Percentiles rank a stretch among this genome's conserved stretches.
Evolutionary conservation across 2,329 filamentous ascomycete species (phyloP).

Genomic region (Reticulascus tulasneorum): DNA sequence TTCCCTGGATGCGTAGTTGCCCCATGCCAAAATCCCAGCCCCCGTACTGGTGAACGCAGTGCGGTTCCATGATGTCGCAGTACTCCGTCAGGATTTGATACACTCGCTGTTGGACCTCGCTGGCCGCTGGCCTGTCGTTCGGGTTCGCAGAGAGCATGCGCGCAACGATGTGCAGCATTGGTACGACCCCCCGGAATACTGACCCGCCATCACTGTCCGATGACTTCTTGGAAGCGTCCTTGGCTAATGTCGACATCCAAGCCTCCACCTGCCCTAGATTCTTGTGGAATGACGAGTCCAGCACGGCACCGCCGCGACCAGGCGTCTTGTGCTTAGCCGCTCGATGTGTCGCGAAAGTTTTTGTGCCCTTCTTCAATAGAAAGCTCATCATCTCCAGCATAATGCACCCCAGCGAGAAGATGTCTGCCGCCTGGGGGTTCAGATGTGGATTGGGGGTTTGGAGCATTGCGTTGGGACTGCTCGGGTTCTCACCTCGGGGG

Average conservation of each 20-base stretch:
- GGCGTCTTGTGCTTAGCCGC: conserved; percentile 59
- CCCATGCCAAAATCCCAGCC: conserved; percentile 26
- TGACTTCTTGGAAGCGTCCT: conserved; percentile 50
- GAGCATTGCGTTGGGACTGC: conserved; percentile 28
- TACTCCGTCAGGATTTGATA: conserved; percentile 48
- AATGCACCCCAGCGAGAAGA: conserved; percentile 71
- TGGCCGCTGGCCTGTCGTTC: conserved; percentile 47
- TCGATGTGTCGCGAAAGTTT: conserved; percentile 64
- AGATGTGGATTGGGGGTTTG: conserved; percentile 38
- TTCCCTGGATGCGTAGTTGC: conserved; percentile 16
- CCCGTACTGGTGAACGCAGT: conserved; percentile 50
- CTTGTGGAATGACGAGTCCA: conserved; percentile 68
- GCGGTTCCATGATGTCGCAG: conserved; percentile 45
- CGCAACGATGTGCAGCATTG: conserved; percentile 48
- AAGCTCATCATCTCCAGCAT: conserved; percentile 69
- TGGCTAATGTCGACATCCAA: conserved; percentile 62
- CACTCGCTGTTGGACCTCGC: conserved; percentile 47
- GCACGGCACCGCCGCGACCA: conserved; percentile 55
- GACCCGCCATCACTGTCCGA: conserved; percentile 34
- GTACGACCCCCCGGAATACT: conserved; percentile 47
- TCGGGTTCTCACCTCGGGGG: conserved; percentile 23
- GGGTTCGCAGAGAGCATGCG: conserved; percentile 52
- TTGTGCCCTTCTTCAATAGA: conserved; percentile 62
- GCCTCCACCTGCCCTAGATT: conserved; percentile 64
- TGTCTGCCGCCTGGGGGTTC: conserved; percentile 58